Conservation (phyloP, 345 rosid genomes). For the Aquilaria yunnanensis region DNA sequence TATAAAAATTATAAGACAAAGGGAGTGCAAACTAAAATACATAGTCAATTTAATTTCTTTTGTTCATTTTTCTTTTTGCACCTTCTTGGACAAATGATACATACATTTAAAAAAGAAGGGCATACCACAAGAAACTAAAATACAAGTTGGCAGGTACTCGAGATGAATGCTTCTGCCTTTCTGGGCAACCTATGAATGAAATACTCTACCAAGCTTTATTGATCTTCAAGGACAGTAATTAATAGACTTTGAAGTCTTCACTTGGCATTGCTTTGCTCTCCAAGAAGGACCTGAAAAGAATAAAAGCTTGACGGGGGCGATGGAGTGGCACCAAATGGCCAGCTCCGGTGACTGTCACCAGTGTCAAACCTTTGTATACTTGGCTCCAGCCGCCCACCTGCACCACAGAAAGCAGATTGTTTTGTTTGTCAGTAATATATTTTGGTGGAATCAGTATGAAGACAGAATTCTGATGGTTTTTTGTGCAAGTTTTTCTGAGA, state of each 20-base stretch:
- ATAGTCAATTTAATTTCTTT: no score
- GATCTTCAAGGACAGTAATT: no score
- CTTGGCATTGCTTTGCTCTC: slow-evolving; percentile 67
- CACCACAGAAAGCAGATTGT: background rate
- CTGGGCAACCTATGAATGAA: no score
- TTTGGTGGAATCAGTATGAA: slow-evolving; percentile 7
- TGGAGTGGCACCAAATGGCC: slow-evolving; percentile 92
- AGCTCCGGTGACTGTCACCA: slow-evolving; percentile 81
- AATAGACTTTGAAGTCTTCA: slow-evolving; percentile 1
- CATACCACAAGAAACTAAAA: no score
- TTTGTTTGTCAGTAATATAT: background rate
- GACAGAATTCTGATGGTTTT: background rate
- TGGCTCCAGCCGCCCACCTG: slow-evolving; percentile 99
- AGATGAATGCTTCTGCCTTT: no score
- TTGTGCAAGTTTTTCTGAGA: background rate
- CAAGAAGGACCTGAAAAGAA: slow-evolving; percentile 82
- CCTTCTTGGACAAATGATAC: no score
- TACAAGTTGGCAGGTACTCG: no score
- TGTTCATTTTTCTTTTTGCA: no score
- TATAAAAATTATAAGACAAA: no score
- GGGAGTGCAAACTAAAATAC: no score
- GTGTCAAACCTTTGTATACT: slow-evolving; percentile 73
- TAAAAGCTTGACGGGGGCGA: slow-evolving; percentile 80
- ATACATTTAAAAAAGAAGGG: no score
- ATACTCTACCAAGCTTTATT: no score